phyloP scores from a whole-genome alignment of 352 stramenopile genomes.

The Phytophthora vignae region DNA sequence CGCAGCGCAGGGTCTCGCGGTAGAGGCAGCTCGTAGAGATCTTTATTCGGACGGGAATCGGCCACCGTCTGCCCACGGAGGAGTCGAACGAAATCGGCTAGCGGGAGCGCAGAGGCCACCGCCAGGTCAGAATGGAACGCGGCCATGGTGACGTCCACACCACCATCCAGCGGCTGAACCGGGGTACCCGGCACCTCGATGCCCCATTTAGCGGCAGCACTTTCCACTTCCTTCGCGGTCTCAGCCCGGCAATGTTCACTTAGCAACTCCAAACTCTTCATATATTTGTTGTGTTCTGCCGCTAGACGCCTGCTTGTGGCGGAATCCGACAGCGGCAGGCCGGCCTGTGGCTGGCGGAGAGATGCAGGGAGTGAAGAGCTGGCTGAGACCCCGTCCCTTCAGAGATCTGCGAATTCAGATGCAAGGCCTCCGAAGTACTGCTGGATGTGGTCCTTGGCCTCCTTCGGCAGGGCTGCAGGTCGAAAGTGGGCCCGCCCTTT shows the following conservation, averaged over 20 bases:
- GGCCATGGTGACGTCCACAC: background rate
- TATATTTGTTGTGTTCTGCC: background rate
- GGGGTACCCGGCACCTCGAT: background rate
- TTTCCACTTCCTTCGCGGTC: background rate
- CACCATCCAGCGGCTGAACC: background rate
- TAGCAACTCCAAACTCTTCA: background rate
- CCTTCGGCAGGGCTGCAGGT: background rate
- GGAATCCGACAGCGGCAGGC: no score
- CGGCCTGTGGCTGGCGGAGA: no score
- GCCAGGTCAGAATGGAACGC: background rate
- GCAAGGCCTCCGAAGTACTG: background rate
- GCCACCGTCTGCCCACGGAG: background rate
- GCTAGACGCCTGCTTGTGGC: background rate
- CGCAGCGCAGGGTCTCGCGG: background rate
- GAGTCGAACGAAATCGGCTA: slow-evolving; percentile 4
- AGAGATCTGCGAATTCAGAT: slow-evolving; percentile 1
- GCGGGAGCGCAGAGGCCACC: background rate
- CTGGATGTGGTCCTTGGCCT: background rate
- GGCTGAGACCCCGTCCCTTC: background rate
- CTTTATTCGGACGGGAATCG: background rate
- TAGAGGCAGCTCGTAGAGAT: background rate
- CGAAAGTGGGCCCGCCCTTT: slow-evolving; percentile 1
- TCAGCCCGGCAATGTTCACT: background rate
- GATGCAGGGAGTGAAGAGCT: background rate
- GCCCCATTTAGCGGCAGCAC: no score